phyloP scores from a whole-genome alignment of 495 filamentous ascomycete species.

The Penicillium cinerascens region DNA sequence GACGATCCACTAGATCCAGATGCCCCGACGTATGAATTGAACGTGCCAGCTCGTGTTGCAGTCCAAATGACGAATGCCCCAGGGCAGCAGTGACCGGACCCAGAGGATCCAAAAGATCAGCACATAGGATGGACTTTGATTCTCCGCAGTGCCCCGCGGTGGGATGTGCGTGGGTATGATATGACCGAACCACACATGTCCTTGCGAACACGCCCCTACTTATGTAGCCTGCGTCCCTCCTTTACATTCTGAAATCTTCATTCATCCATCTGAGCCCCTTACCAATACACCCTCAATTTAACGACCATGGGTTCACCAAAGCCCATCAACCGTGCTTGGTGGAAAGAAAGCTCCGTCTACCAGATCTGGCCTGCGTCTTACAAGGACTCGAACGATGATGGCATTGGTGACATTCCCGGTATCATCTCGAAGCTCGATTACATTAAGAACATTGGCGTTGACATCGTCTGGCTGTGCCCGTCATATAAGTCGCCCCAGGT shows the following conservation, averaged over 20 bases:
- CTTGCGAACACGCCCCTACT: conserved; percentile 7
- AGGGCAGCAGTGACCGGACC: neutral
- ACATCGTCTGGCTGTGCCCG: conserved; percentile 67
- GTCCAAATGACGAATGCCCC: conserved; percentile 1
- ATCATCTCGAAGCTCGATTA: conserved; percentile 65
- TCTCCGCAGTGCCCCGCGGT: conserved; percentile 31
- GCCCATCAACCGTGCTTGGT: conserved; percentile 46
- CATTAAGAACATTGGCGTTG: conserved; percentile 58
- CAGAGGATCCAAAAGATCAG: conserved; percentile 9
- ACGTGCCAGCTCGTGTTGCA: conserved; percentile 2
- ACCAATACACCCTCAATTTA: neutral
- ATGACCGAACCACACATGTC: conserved; percentile 8
- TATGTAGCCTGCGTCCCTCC: conserved; percentile 1
- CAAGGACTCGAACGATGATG: conserved; percentile 65
- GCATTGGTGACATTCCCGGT: conserved; percentile 64
- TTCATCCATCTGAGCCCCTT: neutral
- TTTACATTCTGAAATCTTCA: neutral
- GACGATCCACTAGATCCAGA: conserved; percentile 9
- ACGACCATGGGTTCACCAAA: conserved; percentile 27
- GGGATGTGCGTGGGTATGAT: conserved; percentile 13
- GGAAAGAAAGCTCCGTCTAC: conserved; percentile 59
- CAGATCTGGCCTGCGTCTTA: conserved; percentile 69
- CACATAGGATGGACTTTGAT: conserved; percentile 11
- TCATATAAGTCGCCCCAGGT: conserved; percentile 63
- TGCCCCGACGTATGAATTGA: conserved; percentile 5